Conservation (phyloP, 495 filamentous ascomycete species). For the Xylaria palmicola region DNA sequence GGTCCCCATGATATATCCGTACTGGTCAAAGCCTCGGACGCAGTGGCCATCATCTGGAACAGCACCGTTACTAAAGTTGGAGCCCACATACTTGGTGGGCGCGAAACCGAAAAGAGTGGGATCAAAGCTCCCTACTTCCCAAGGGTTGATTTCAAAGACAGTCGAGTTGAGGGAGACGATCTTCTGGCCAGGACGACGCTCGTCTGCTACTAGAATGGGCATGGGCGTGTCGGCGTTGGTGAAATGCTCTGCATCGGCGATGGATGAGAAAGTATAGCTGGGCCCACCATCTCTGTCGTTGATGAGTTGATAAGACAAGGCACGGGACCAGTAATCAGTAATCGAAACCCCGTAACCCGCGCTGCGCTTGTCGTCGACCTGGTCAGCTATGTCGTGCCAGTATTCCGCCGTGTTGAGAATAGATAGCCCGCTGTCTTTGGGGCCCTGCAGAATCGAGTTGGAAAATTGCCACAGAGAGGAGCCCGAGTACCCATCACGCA, state of each 20-base stretch:
- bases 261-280: slow-evolving; percentile 83
- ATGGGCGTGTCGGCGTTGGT: slow-evolving; percentile 70
- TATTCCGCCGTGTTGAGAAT: slow-evolving; percentile 57
- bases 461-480: slow-evolving; percentile 71
- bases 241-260: slow-evolving; percentile 68
- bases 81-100: slow-evolving; percentile 73
- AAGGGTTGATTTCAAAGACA: slow-evolving; percentile 84
- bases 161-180: slow-evolving; percentile 75
- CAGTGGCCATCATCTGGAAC: slow-evolving; percentile 62
- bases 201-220: slow-evolving; percentile 79
- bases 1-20: slow-evolving; percentile 85
- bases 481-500: slow-evolving; percentile 57
- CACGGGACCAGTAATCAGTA: slow-evolving; percentile 87
- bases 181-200: slow-evolving; percentile 61
- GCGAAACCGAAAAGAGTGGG: slow-evolving; percentile 78
- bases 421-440: slow-evolving; percentile 34
- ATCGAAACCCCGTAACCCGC: slow-evolving; percentile 75
- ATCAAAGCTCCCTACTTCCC: slow-evolving; percentile 82
- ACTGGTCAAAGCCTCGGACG: slow-evolving; percentile 79
- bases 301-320: slow-evolving; percentile 80
- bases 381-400: slow-evolving; percentile 60
- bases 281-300: slow-evolving; percentile 75
- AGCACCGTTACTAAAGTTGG: slow-evolving; percentile 69
- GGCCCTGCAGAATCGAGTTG: slow-evolving; percentile 66
- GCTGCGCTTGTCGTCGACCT: slow-evolving; percentile 63